Evolutionary conservation across 305 asterid genomes (phyloP).

Genomic region (Andrographis paniculata): DNA sequence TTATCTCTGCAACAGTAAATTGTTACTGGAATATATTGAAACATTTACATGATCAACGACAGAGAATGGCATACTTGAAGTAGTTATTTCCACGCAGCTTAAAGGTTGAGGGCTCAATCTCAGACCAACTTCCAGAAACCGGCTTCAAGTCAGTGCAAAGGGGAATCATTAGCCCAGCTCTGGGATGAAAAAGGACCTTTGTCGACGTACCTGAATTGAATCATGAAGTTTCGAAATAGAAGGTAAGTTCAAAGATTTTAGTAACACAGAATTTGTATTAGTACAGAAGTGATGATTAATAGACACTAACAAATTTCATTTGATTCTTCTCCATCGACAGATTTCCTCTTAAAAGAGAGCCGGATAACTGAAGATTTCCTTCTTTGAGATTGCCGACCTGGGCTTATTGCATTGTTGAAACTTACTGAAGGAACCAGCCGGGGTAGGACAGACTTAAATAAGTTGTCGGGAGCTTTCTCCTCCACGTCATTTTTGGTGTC

Average conservation of each 20-base stretch:
- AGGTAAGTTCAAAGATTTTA: too few species aligned
- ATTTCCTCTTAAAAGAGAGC: slow-evolving; percentile 71
- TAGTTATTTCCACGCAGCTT: slow-evolving; percentile 82
- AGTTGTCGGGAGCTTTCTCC: slow-evolving; percentile 47
- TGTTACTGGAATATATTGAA: slow-evolving; percentile 1
- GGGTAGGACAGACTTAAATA: slow-evolving; percentile 68
- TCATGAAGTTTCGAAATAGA: slow-evolving; percentile 1
- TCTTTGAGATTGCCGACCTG: slow-evolving; percentile 42
- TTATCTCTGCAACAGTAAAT: slow-evolving; percentile 61
- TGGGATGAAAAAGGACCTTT: slow-evolving; percentile 70
- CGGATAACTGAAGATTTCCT: slow-evolving; percentile 72
- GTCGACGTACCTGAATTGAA: slow-evolving; percentile 53
- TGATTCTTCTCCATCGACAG: slow-evolving; percentile 64
- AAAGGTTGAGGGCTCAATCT: slow-evolving; percentile 70
- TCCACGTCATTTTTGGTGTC: slow-evolving; percentile 39
- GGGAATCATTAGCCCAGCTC: slow-evolving; percentile 79
- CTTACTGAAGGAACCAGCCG: slow-evolving; percentile 56
- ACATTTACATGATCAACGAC: slow-evolving; percentile 3
- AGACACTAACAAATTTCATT: slow-evolving; percentile 45
- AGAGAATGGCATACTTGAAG: slow-evolving; percentile 54
- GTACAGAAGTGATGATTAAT: background rate
- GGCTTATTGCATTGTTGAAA: slow-evolving; percentile 54
- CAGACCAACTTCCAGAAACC: slow-evolving; percentile 72
- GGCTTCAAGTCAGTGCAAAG: slow-evolving; percentile 64
- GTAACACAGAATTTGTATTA: background rate